Evolutionary conservation across 352 stramenopile genomes (phyloP).

Genomic region (Globisporangium heterothallicum): DNA sequence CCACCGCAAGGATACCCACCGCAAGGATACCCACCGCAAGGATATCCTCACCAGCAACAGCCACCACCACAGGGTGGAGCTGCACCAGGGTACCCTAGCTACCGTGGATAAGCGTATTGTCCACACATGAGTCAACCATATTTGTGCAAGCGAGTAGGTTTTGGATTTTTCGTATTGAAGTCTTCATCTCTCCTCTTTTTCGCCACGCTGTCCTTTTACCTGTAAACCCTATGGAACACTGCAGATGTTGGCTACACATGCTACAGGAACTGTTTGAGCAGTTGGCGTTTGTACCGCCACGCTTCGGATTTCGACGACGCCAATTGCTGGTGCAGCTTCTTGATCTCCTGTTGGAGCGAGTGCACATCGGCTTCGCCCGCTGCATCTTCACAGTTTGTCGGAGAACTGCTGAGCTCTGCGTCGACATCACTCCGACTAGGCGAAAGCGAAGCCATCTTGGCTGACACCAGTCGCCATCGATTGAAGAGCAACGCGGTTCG

Average conservation of each 20-base stretch:
- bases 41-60: conserved; percentile 13
- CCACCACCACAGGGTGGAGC: conserved; percentile 7
- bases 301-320: conserved; percentile 63
- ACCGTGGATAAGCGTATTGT: conserved; percentile 41
- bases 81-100: conserved; percentile 25
- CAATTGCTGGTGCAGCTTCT: conserved; percentile 61
- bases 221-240: too few species aligned
- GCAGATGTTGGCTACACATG: neutral
- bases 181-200: too few species aligned
- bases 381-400: neutral
- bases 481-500: conserved; percentile 31
- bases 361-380: conserved; percentile 21
- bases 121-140: too few species aligned
- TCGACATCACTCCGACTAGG: too few species aligned
- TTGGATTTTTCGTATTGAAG: too few species aligned
- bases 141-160: too few species aligned
- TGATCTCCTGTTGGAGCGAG: conserved; percentile 57
- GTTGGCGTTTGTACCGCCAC: conserved; percentile 71
- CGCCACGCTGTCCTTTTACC: too few species aligned
- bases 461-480: conserved; percentile 20
- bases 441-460: conserved; percentile 5
- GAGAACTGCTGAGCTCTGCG: conserved; percentile 2
- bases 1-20: too few species aligned
- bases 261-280: conserved; percentile 67
- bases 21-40: conserved; percentile 5